These are phyloP conservation scores for Pseudoneurospora amorphoporcata DNA, from an alignment of 495 filamentous ascomycete species.

Conservation along the genomic window DNA sequence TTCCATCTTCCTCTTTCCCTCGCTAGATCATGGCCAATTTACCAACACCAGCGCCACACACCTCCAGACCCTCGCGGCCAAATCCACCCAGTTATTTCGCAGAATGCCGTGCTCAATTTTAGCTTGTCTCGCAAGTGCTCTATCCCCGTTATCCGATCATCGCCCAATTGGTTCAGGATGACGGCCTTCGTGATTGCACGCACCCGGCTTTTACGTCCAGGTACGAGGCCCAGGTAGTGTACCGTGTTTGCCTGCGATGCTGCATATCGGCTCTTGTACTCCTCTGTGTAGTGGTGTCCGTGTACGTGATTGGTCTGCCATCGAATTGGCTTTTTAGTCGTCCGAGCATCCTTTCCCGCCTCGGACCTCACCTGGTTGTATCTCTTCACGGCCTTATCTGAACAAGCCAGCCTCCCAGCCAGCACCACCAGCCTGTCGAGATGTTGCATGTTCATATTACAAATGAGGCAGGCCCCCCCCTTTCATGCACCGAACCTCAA, in stretches of 20 bases:
- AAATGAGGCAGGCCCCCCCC: not conserved
- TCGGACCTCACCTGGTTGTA: not conserved
- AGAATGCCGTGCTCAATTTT: not conserved
- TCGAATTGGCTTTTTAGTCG: not conserved
- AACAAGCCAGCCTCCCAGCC: not conserved
- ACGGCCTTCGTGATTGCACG: not conserved
- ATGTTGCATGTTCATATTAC: not conserved
- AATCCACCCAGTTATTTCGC: not conserved
- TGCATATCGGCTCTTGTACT: not conserved
- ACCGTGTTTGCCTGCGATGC: not conserved
- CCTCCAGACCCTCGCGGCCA: not conserved
- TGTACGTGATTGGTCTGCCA: not conserved
- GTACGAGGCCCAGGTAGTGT: not conserved
- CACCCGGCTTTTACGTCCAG: not conserved
- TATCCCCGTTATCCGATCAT: not conserved
- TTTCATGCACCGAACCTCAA: not conserved
- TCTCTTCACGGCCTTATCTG: not conserved
- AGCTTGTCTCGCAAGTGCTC: not conserved
- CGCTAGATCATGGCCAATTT: slow-evolving; percentile 1
- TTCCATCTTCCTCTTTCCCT: not conserved
- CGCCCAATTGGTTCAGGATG: not conserved
- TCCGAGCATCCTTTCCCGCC: not conserved
- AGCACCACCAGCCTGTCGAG: not conserved
- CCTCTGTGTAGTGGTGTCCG: not conserved
- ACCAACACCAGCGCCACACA: not conserved